phyloP scores from a whole-genome alignment of 1,284 basidiomycete species.

The Nidula niveotomentosa region DNA sequence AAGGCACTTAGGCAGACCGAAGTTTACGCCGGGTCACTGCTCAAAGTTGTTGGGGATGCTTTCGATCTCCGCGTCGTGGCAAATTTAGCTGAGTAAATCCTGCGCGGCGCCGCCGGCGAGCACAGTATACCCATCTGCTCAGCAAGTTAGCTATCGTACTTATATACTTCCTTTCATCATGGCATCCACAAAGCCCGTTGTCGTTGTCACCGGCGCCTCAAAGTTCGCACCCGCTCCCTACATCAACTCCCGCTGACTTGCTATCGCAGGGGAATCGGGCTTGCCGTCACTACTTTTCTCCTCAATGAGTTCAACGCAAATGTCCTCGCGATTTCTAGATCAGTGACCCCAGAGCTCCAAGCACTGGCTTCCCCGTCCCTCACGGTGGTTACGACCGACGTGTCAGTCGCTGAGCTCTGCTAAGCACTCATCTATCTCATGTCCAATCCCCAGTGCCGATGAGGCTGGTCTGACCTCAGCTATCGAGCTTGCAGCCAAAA shows the following conservation, averaged over 20 bases:
- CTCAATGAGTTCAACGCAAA: slow-evolving; percentile 58
- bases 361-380: slow-evolving; percentile 52
- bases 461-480: slow-evolving; percentile 53
- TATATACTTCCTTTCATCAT: too few relatives aligned
- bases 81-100: not conserved
- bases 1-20: not conserved
- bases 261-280: slow-evolving; percentile 72
- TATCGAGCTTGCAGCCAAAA: slow-evolving; percentile 44
- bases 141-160: too few relatives aligned
- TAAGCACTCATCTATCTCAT: slow-evolving; percentile 12
- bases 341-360: slow-evolving; percentile 60
- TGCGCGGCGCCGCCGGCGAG: too few relatives aligned
- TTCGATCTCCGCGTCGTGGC: not conserved
- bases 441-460: slow-evolving; percentile 45
- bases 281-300: slow-evolving; percentile 67
- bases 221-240: slow-evolving; percentile 39
- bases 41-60: not conserved
- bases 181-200: slow-evolving; percentile 34
- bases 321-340: slow-evolving; percentile 79
- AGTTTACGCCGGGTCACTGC: too few relatives aligned
- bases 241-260: slow-evolving; percentile 10
- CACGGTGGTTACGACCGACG: slow-evolving; percentile 65
- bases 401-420: slow-evolving; percentile 45
- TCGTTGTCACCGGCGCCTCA: slow-evolving; percentile 78
- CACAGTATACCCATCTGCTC: too few relatives aligned